phyloP scores from a whole-genome alignment of 805 yeast genomes.

The Dipodascus geniculatus region DNA sequence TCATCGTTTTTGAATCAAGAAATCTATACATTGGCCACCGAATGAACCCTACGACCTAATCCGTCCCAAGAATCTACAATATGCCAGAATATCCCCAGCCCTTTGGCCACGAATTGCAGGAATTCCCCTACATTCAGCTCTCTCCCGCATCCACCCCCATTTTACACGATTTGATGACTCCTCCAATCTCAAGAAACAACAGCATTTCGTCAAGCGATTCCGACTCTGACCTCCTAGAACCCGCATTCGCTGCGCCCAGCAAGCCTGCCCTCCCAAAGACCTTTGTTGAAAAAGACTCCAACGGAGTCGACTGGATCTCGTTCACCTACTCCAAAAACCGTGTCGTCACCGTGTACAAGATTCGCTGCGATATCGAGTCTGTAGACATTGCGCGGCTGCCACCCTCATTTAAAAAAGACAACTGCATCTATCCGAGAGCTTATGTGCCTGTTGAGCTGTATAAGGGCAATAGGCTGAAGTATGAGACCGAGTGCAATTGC shows the following conservation, averaged over 20 bases:
- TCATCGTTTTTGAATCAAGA: background rate
- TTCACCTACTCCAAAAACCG: slow-evolving; percentile 26
- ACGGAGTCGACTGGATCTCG: slow-evolving; percentile 22
- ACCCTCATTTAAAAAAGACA: slow-evolving; percentile 26
- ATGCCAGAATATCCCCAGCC: no score
- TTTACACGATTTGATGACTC: no score
- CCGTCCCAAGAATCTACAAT: background rate
- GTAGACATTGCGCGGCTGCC: slow-evolving; percentile 19
- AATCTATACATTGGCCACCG: background rate
- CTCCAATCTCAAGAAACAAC: background rate
- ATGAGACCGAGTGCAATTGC: slow-evolving; percentile 37
- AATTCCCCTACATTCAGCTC: no score
- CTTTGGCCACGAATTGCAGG: no score
- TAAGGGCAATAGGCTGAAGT: slow-evolving; percentile 33
- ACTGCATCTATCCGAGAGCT: slow-evolving; percentile 41
- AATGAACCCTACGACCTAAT: background rate
- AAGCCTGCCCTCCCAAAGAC: background rate
- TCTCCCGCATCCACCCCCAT: no score
- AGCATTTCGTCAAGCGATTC: background rate
- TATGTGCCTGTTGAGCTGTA: slow-evolving; percentile 32
- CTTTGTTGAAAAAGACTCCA: slow-evolving; percentile 15
- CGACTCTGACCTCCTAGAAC: background rate
- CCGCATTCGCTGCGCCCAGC: no score
- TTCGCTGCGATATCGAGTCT: slow-evolving; percentile 26
- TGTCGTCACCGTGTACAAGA: slow-evolving; percentile 19